phyloP scores from a whole-genome alignment of 805 yeast genomes.

The Henningerozyma blattae region DNA sequence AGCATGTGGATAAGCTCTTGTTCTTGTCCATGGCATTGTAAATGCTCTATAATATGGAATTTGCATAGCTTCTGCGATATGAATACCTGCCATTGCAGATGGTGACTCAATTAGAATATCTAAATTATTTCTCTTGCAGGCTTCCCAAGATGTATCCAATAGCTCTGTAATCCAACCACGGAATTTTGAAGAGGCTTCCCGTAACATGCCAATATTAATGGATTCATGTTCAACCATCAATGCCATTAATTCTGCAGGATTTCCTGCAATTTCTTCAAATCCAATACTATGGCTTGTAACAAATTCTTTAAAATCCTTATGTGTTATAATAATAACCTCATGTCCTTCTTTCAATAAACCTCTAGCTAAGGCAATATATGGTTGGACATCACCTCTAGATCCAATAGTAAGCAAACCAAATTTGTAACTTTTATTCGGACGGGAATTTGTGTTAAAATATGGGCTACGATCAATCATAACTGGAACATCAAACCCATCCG shows the following conservation, averaged over 20 bases:
- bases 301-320: constrained; percentile 70
- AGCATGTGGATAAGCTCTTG: constrained; percentile 94
- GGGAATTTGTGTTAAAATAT: constrained; percentile 34
- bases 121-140: constrained; percentile 50
- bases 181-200: constrained; percentile 74
- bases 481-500: constrained; percentile 54
- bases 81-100: constrained; percentile 90
- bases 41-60: constrained; percentile 91
- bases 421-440: constrained; percentile 41
- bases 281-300: constrained; percentile 51
- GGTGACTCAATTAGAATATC: constrained; percentile 93
- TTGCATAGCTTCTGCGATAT: constrained; percentile 82
- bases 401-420: constrained; percentile 80
- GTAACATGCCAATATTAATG: constrained; percentile 67
- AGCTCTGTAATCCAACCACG: constrained; percentile 74
- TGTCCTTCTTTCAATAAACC: constrained; percentile 78
- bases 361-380: constrained; percentile 80
- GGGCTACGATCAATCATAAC: constrained; percentile 59
- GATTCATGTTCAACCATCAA: constrained; percentile 87
- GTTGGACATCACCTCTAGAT: constrained; percentile 94
- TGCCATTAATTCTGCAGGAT: constrained; percentile 85
- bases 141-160: constrained; percentile 66
- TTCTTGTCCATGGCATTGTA: constrained; percentile 98
- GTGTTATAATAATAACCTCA: constrained; percentile 73
- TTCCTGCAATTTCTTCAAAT: constrained; percentile 75